Evolutionary conservation across 148 eudicot species (phyloP).

Genomic region (Suaeda aralocaspica): DNA sequence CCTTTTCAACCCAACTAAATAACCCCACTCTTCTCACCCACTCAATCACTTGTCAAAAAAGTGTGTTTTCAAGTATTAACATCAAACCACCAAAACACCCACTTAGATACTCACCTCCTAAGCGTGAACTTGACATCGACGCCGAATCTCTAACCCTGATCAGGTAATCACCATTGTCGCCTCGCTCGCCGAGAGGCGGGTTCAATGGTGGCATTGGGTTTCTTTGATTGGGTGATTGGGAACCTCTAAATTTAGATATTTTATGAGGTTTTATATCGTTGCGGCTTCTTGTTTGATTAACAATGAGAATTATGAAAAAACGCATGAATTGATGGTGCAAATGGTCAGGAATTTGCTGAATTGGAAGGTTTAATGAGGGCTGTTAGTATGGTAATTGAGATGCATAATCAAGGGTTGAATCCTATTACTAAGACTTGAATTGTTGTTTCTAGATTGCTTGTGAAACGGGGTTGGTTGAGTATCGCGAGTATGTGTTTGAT

Average conservation of each 20-base stretch:
- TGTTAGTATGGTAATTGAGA: constrained; percentile 73
- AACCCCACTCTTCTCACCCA: constrained; percentile 14
- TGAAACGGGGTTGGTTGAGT: constrained; percentile 47
- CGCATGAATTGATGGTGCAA: constrained; percentile 65
- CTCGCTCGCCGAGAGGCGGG: constrained; percentile 65
- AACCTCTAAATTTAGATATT: constrained; percentile 47
- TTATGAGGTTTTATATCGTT: constrained; percentile 79
- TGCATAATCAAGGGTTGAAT: constrained; percentile 73
- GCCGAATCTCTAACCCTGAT: constrained; percentile 44
- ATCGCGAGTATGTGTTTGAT: constrained; percentile 69
- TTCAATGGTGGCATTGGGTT: constrained; percentile 64
- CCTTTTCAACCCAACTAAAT: background rate
- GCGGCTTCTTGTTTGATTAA: constrained; percentile 48
- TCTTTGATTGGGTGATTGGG: constrained; percentile 77
- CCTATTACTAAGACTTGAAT: constrained; percentile 46
- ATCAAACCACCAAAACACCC: constrained; percentile 49
- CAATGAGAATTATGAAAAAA: constrained; percentile 59
- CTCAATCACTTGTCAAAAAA: constrained; percentile 41
- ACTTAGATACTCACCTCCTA: constrained; percentile 33
- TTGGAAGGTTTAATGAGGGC: constrained; percentile 86
- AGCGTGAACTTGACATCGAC: constrained; percentile 40
- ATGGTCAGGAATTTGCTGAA: constrained; percentile 64
- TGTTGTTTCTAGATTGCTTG: constrained; percentile 35
- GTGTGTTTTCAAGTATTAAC: constrained; percentile 56
- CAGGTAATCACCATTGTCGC: constrained; percentile 69